These are phyloP conservation scores for Trametes cinnabarina DNA, from an alignment of 768 basidiomycete genomes.

Conservation along the genomic window DNA sequence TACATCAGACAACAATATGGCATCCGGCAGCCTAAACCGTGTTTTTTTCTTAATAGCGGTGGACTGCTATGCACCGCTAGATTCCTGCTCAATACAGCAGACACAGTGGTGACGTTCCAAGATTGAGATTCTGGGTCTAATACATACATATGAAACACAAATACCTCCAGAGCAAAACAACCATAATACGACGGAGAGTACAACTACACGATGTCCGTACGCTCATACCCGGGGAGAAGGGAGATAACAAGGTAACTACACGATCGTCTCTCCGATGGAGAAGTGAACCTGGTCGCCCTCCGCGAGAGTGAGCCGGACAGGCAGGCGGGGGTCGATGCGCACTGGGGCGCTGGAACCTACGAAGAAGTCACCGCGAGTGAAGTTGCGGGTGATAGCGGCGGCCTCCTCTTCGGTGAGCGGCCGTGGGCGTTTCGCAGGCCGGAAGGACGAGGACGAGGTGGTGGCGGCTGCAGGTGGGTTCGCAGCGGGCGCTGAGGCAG, in stretches of 20 bases:
- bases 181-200: constrained; percentile 16
- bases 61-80: no score
- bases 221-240: constrained; percentile 3
- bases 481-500: not conserved
- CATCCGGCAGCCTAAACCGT: no score
- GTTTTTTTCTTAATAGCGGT: no score
- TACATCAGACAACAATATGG: no score
- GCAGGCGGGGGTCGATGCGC: constrained; percentile 77
- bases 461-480: constrained; percentile 39
- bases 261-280: constrained; percentile 49
- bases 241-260: constrained; percentile 27
- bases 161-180: constrained; percentile 14
- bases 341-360: constrained; percentile 79
- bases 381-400: constrained; percentile 80
- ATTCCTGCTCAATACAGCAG: no score
- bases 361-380: constrained; percentile 78
- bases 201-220: constrained; percentile 14
- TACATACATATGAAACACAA: constrained; percentile 16
- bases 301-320: constrained; percentile 75
- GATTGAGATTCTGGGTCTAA: not conserved
- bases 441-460: constrained; percentile 68
- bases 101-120: not conserved
- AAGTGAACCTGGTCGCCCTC: constrained; percentile 82
- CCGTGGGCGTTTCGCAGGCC: constrained; percentile 77
- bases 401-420: constrained; percentile 81